Conservation (phyloP, 768 basidiomycete species). For the Pleurotus tuber-regium region DNA sequence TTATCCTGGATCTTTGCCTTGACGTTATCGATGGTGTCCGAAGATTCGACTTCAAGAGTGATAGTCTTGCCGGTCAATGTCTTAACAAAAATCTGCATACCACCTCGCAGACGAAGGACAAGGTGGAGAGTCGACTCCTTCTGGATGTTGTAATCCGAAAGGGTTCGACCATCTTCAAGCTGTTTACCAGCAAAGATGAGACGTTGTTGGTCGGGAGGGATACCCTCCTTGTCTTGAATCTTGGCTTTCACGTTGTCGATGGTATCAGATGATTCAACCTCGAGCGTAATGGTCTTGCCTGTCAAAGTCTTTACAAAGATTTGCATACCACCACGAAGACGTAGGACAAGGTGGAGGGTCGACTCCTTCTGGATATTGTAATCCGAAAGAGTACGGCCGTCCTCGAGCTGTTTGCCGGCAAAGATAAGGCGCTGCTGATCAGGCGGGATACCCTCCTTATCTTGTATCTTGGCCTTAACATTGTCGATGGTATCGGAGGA, state of each 20-base stretch:
- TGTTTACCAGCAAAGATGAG: constrained; percentile 94
- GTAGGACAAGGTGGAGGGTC: constrained; percentile 57
- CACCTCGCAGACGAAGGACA: constrained; percentile 83
- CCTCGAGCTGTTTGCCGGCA: constrained; percentile 90
- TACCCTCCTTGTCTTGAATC: constrained; percentile 93
- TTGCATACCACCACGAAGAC: constrained; percentile 8
- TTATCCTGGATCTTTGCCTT: constrained; percentile 83
- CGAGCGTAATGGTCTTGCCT: constrained; percentile 9
- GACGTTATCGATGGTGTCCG: constrained; percentile 91
- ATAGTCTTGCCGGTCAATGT: constrained; percentile 90
- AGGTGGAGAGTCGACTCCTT: constrained; percentile 84
- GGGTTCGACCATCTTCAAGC: constrained; percentile 85
- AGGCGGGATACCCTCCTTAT: constrained; percentile 87
- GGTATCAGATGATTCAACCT: constrained; percentile 9
- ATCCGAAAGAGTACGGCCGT: constrained; percentile 86
- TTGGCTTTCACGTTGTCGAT: constrained; percentile 65
- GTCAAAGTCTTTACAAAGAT: constrained; percentile 14
- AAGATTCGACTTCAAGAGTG: constrained; percentile 91
- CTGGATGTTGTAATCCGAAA: constrained; percentile 91
- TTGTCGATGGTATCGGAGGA: constrained; percentile 94
- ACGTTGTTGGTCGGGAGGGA: constrained; percentile 86
- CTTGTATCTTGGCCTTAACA: constrained; percentile 90
- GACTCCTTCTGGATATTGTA: constrained; percentile 93
- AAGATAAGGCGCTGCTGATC: constrained; percentile 92
- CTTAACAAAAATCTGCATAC: constrained; percentile 92